phyloP scores from a whole-genome alignment of 2,329 filamentous ascomycete genomes.

The Colletotrichum theobromicola region DNA sequence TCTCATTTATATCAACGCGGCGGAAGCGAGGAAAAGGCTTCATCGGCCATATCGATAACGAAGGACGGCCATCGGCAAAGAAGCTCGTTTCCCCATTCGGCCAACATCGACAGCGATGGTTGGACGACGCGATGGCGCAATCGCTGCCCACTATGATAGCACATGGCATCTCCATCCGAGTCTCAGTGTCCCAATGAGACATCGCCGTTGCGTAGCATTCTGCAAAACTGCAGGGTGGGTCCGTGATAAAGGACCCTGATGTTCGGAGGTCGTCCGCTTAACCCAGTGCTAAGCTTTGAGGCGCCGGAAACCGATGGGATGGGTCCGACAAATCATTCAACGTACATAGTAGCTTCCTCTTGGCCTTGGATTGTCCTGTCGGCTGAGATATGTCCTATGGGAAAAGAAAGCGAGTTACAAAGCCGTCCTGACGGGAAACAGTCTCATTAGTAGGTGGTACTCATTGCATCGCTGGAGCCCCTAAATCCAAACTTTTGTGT shows the following conservation, averaged over 20 bases:
- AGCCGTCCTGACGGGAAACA: background rate
- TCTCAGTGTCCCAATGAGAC: background rate
- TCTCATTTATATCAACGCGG: background rate
- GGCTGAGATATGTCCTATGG: background rate
- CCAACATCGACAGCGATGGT: conserved; percentile 1
- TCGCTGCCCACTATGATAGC: conserved; percentile 14
- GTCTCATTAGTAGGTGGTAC: background rate
- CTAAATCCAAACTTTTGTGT: conserved; percentile 14
- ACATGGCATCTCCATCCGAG: background rate
- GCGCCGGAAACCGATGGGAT: background rate
- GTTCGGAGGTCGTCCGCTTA: background rate
- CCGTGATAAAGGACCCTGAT: background rate
- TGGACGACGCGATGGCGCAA: conserved; percentile 15
- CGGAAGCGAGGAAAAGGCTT: background rate
- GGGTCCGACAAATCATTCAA: background rate
- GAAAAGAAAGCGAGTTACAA: background rate
- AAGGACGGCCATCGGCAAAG: background rate
- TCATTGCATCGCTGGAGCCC: background rate
- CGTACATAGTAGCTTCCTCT: background rate
- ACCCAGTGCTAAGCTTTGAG: conserved; percentile 4
- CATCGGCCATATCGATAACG: background rate
- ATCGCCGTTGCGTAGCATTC: background rate
- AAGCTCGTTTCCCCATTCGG: background rate
- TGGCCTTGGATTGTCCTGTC: background rate
- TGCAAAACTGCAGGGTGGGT: background rate